These are phyloP conservation scores for Pisolithus sp. DNA, from an alignment of 768 basidiomycete genomes.

Conservation along the genomic window DNA sequence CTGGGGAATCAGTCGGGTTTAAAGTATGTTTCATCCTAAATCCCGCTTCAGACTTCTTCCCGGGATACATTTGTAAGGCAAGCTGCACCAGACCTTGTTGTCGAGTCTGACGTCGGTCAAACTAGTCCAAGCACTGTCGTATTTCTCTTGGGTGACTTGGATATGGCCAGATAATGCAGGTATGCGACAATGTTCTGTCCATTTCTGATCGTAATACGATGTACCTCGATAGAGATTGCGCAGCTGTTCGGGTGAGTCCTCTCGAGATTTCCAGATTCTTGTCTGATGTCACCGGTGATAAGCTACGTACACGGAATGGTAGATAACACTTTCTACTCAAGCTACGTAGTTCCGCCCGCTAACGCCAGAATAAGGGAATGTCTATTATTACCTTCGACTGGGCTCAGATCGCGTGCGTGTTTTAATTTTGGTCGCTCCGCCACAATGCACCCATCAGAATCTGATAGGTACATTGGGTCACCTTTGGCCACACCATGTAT, in stretches of 20 bases:
- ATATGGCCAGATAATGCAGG: constrained; percentile 19
- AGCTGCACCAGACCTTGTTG: background rate
- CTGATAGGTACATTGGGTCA: constrained; percentile 22
- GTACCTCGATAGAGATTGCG: constrained; percentile 30
- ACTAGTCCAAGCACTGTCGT: constrained; percentile 42
- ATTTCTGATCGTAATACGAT: constrained; percentile 14
- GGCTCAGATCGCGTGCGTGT: constrained; percentile 50
- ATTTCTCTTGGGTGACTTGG: constrained; percentile 33
- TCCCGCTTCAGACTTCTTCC: constrained; percentile 32
- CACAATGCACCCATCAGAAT: background rate
- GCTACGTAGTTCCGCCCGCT: background rate
- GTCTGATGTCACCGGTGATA: background rate
- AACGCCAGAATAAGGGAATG: constrained; percentile 40
- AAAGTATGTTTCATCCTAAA: background rate
- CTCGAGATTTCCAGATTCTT: background rate
- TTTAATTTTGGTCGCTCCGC: constrained; percentile 4
- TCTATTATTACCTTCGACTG: constrained; percentile 76
- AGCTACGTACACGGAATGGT: constrained; percentile 42
- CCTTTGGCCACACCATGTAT: constrained; percentile 69
- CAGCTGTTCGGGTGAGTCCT: constrained; percentile 42
- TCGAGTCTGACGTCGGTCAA: constrained; percentile 15
- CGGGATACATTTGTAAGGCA: constrained; percentile 38
- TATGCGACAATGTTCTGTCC: constrained; percentile 23
- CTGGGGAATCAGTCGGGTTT: background rate
- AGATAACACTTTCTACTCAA: constrained; percentile 3